phyloP scores from a whole-genome alignment of 805 yeast species.

The Priceomyces melissophilus region DNA sequence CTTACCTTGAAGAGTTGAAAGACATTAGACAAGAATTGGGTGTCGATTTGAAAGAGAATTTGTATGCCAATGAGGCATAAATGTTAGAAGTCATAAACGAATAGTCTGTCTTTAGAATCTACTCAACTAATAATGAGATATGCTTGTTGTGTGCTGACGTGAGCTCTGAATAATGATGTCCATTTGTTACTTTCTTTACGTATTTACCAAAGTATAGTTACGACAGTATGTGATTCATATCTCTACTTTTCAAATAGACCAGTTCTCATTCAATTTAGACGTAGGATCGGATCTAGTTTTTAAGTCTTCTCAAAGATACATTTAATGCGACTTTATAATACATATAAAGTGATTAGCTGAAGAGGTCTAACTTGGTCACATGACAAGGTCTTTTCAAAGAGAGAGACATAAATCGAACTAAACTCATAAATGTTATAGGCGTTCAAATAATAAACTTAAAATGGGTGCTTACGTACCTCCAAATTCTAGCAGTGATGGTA shows the following conservation, averaged over 20 bases:
- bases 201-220: not conserved
- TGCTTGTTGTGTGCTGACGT: too few species aligned
- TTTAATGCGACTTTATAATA: not conserved
- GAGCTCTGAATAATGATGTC: too few species aligned
- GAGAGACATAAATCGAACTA: too few species aligned
- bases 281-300: not conserved
- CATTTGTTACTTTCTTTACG: too few species aligned
- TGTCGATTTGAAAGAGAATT: conserved; percentile 86
- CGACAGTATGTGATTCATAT: not conserved
- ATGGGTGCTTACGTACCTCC: conserved; percentile 40
- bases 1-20: conserved; percentile 92
- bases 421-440: too few species aligned
- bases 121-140: too few species aligned
- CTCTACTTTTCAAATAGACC: not conserved
- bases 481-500: conserved; percentile 11
- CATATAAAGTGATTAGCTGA: conserved; percentile 1
- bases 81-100: not conserved
- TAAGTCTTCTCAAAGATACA: not conserved
- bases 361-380: not conserved
- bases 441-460: conserved; percentile 1
- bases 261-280: too few species aligned
- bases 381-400: not conserved
- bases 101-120: too few species aligned
- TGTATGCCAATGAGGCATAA: conserved; percentile 44
- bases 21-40: conserved; percentile 91